Evolutionary conservation across 2,329 filamentous ascomycete genomes (phyloP).

Genomic region (Exophiala viscosa): DNA sequence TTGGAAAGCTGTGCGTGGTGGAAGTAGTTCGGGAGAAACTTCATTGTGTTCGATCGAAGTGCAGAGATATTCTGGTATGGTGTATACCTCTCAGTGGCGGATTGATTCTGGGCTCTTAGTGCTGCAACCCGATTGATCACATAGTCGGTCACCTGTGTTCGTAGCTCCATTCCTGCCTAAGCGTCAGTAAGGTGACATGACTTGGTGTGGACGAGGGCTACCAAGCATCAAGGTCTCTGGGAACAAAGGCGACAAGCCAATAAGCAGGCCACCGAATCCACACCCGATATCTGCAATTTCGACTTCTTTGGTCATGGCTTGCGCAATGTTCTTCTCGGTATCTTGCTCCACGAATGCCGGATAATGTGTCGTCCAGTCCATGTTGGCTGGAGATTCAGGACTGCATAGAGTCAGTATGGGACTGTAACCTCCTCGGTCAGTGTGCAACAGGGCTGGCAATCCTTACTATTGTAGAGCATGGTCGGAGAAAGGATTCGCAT

Average conservation of each 20-base stretch:
- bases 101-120: constrained; percentile 53
- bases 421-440: too few relatives aligned
- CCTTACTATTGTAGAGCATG: constrained; percentile 82
- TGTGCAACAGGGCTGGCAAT: background rate
- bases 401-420: constrained; percentile 44
- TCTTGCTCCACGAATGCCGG: constrained; percentile 61
- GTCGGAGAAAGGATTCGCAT: constrained; percentile 97
- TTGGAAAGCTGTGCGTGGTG: constrained; percentile 72
- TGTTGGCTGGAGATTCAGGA: constrained; percentile 70
- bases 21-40: constrained; percentile 99
- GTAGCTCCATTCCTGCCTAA: constrained; percentile 79
- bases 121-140: constrained; percentile 84
- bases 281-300: constrained; percentile 97
- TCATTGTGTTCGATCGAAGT: constrained; percentile 94
- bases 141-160: constrained; percentile 82
- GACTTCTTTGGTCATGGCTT: constrained; percentile 62
- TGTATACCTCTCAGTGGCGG: constrained; percentile 9
- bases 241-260: constrained; percentile 76
- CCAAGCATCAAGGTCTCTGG: constrained; percentile 81
- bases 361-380: constrained; percentile 88
- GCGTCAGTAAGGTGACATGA: background rate
- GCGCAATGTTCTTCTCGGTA: constrained; percentile 31
- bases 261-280: constrained; percentile 86
- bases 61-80: constrained; percentile 82
- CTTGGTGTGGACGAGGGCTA: constrained; percentile 34